A percentile compares a stretch with the other conserved stretches of the same genome.
phyloP scores from a whole-genome alignment of 1,284 basidiomycete genomes.

The Ceratobasidium sp. region DNA sequence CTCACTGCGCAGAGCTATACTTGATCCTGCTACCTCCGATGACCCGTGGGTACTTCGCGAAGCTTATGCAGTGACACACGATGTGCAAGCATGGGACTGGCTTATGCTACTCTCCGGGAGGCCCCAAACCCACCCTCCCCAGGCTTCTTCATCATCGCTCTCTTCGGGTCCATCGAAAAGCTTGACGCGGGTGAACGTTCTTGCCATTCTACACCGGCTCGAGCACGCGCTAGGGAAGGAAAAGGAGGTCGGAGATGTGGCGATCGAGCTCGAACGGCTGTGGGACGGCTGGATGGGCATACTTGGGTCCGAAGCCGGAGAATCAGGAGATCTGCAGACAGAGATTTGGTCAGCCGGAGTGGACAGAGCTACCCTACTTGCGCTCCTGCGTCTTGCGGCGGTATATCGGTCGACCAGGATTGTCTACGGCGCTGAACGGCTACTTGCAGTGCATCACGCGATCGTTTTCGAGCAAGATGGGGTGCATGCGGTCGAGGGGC shows the following conservation, averaged over 20 bases:
- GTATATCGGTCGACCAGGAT: slow-evolving; percentile 4
- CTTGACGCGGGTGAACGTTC: slow-evolving; percentile 18
- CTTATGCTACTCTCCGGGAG: slow-evolving; percentile 5
- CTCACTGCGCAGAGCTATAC: slow-evolving; percentile 18
- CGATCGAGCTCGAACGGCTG: neutral
- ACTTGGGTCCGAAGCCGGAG: slow-evolving; percentile 3
- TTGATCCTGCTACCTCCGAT: slow-evolving; percentile 7
- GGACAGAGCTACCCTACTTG: slow-evolving; percentile 1
- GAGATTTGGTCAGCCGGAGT: neutral
- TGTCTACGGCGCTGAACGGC: slow-evolving; percentile 8
- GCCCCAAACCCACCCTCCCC: neutral
- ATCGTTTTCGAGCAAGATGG: neutral
- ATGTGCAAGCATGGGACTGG: slow-evolving; percentile 2
- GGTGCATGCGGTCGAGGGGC: neutral
- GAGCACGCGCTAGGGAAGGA: too few relatives aligned
- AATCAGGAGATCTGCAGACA: too few relatives aligned
- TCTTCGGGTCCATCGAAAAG: too few relatives aligned
- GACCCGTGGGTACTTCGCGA: slow-evolving; percentile 23
- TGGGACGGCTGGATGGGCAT: slow-evolving; percentile 24
- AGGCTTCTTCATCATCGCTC: neutral
- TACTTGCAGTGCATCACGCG: neutral
- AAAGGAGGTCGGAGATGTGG: too few relatives aligned
- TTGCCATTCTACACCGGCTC: slow-evolving; percentile 1
- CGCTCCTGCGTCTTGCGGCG: slow-evolving; percentile 1
- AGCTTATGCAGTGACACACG: neutral